phyloP scores from a whole-genome alignment of 441 rosid genomes.

The Raphanus hybrid region DNA sequence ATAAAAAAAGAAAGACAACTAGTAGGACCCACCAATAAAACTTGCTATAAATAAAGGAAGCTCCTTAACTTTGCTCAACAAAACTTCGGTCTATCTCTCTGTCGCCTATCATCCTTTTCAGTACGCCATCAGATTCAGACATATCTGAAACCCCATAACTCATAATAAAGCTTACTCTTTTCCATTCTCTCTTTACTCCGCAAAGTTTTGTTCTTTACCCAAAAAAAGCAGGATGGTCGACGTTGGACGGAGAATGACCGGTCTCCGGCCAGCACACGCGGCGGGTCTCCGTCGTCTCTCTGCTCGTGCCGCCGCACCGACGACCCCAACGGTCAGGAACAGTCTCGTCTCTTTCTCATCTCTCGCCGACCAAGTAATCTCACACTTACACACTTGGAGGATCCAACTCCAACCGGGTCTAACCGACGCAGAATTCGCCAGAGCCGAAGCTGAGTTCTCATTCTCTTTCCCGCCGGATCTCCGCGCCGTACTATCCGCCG shows the following conservation, averaged over 20 bases:
- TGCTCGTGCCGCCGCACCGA: conserved; percentile 86
- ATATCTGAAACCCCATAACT: conserved; percentile 47
- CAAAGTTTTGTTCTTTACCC: background rate
- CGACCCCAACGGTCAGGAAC: conserved; percentile 57
- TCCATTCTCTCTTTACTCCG: background rate
- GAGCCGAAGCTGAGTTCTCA: conserved; percentile 88
- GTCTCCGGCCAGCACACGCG: conserved; percentile 84
- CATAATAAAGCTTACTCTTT: conserved; percentile 40
- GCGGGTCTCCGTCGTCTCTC: conserved; percentile 97
- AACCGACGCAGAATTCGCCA: conserved; percentile 82
- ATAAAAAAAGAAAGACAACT: conserved; percentile 18
- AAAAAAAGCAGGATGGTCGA: conserved; percentile 67
- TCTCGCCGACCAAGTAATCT: conserved; percentile 71
- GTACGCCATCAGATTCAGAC: conserved; percentile 37
- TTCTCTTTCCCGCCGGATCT: conserved; percentile 93
- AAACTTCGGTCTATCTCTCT: conserved; percentile 32
- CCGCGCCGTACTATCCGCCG: conserved; percentile 83
- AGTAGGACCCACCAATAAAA: conserved; percentile 35
- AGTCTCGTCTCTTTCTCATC: conserved; percentile 74
- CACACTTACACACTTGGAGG: conserved; percentile 68
- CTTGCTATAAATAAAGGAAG: conserved; percentile 42
- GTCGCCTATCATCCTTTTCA: conserved; percentile 31
- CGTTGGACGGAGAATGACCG: conserved; percentile 92
- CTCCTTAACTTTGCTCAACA: conserved; percentile 17
- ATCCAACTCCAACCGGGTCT: conserved; percentile 81